These are phyloP conservation scores for Ogataea populi-albae DNA, from an alignment of 805 yeast genomes.

Conservation along the genomic window DNA sequence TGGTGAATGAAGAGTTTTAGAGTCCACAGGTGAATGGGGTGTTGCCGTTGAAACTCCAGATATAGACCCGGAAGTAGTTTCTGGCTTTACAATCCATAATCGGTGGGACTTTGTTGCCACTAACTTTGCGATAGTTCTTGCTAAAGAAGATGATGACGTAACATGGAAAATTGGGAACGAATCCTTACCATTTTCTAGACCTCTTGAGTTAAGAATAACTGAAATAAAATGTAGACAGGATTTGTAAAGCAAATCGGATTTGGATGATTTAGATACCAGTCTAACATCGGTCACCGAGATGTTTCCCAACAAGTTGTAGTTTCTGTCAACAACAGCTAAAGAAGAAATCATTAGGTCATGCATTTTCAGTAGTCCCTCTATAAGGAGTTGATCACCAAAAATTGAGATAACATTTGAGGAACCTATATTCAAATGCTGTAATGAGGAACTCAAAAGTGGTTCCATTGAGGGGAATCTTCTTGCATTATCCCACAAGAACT, in stretches of 20 bases:
- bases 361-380: constrained; percentile 86
- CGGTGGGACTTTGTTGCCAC: constrained; percentile 95
- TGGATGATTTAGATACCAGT: constrained; percentile 81
- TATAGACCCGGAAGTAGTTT: constrained; percentile 13
- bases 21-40: constrained; percentile 16
- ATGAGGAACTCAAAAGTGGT: constrained; percentile 60
- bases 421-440: constrained; percentile 77
- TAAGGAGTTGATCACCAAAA: constrained; percentile 80
- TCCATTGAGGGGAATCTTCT: constrained; percentile 82
- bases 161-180: constrained; percentile 97
- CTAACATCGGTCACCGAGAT: constrained; percentile 93
- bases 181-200: constrained; percentile 92
- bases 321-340: constrained; percentile 85
- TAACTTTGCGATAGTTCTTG: constrained; percentile 86
- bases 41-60: constrained; percentile 12
- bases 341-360: constrained; percentile 81
- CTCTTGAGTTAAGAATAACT: constrained; percentile 81
- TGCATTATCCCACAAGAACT: constrained; percentile 90
- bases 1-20: constrained; percentile 14
- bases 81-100: constrained; percentile 75
- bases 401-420: constrained; percentile 69
- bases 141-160: constrained; percentile 71
- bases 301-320: constrained; percentile 77
- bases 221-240: constrained; percentile 86
- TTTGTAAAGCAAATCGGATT: constrained; percentile 76